Percentiles rank a stretch among this genome's conserved stretches.
Conservation (phyloP, 208 protist genomes). For the Wallacemonas sp. region DNA sequence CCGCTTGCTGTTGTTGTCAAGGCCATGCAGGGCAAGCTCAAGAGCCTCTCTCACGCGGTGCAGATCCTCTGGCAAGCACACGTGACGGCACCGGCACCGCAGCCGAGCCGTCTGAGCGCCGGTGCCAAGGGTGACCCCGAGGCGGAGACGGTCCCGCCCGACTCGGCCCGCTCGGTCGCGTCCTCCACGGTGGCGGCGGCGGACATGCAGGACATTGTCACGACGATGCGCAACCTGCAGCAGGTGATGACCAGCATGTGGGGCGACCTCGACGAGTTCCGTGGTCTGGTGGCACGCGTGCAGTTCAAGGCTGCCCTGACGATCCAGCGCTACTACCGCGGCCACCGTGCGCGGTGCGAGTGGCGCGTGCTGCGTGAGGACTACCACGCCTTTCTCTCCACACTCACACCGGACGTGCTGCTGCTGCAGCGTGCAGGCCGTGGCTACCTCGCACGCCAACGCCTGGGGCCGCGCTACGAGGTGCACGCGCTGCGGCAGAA, state of each 20-base stretch:
- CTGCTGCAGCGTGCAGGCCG: slow-evolving; percentile 48
- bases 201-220: slow-evolving; percentile 49
- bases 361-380: slow-evolving; percentile 37
- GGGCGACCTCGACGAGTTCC: slow-evolving; percentile 63
- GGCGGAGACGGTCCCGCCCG: neutral
- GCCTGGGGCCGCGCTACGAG: slow-evolving; percentile 21
- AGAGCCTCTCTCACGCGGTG: slow-evolving; percentile 56
- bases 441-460: slow-evolving; percentile 25
- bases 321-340: slow-evolving; percentile 83
- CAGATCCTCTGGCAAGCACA: slow-evolving; percentile 70
- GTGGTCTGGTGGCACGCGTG: slow-evolving; percentile 43
- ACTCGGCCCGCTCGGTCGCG: slow-evolving; percentile 7
- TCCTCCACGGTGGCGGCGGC: slow-evolving; percentile 6
- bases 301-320: slow-evolving; percentile 56
- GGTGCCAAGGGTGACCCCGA: slow-evolving; percentile 1
- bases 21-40: slow-evolving; percentile 79
- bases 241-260: slow-evolving; percentile 64
- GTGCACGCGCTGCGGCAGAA: slow-evolving; percentile 23
- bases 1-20: slow-evolving; percentile 37
- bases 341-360: slow-evolving; percentile 48
- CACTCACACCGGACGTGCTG: slow-evolving; percentile 34
- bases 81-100: slow-evolving; percentile 23
- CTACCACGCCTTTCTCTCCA: slow-evolving; percentile 56
- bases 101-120: neutral
- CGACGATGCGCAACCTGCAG: slow-evolving; percentile 54